Base-by-base conservation (phyloP, 2,329 filamentous ascomycete species). In the Exophiala xenobiotica region DNA sequence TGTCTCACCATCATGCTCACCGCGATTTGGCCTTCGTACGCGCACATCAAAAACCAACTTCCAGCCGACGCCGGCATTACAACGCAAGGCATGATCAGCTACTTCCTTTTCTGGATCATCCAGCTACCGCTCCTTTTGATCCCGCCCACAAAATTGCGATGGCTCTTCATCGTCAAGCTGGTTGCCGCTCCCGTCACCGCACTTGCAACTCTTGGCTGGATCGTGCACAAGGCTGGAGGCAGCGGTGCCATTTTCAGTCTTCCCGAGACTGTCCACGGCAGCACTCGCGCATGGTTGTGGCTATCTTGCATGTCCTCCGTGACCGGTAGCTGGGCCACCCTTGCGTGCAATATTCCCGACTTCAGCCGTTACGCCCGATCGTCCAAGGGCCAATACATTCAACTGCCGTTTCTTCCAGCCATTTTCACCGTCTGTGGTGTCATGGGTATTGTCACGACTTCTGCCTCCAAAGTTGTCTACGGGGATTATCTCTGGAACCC, bases 381-480 rank as follows among this genome's bases (percentile, higher is more conserved):
- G 2, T 52, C 64, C 29, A 63, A 63, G 2, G 73, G 69, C n/a
- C 70, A 74, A 54, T 71, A 64, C 50, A 57, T 71, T 19, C 70
- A 74, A 56, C 66, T 74, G 8, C 72, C 70, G 1, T 70, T 74
- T 40, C 70, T 79, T 56, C 75, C 77, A 22, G 62, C 75, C 14
- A 69, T 78, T 22, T 75, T 76, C 52, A 76, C 73, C 2, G 65
- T 74, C 53, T 77, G 71, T 64, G 78, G 72, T 35, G 59, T 77
- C 2, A 68, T 80, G 53, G 82, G 82, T 24, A 82, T 84, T 59
- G 71, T 82, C 20, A 78, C 79, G 14, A 78, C 81, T 0, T 79
- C 78, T 0, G 79, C 80, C 14, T 54, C 56, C 26, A 57, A 57
- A 26, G 56, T 54, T 7, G 33, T 60, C n/a, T 61, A 61, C 27